Evolutionary conservation across 139 green algal species (phyloP).

Genomic region (Asterochloris erici): DNA sequence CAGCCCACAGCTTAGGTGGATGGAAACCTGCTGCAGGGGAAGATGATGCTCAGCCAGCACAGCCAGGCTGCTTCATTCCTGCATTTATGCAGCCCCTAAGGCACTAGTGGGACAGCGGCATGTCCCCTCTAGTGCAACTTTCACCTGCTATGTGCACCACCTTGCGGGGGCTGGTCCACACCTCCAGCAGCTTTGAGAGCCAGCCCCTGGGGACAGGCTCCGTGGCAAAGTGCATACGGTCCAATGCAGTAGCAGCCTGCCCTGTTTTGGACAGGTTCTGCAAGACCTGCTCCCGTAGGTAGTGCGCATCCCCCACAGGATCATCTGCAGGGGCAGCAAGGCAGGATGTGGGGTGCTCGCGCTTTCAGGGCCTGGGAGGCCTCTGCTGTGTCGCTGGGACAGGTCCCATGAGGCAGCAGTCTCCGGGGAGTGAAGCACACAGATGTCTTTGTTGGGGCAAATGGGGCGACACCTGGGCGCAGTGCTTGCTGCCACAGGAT

Average conservation of each 20-base stretch:
- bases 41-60: not conserved
- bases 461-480: not conserved
- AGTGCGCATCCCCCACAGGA: not conserved
- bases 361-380: not conserved
- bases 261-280: not conserved
- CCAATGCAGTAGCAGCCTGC: not conserved
- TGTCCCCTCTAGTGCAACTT: not conserved
- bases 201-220: not conserved
- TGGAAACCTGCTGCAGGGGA: not conserved
- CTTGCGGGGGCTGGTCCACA: conserved; percentile 1
- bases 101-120: not conserved
- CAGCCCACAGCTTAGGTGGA: not conserved
- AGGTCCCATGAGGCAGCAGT: not conserved
- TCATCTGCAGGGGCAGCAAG: conserved; percentile 1
- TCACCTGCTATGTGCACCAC: not conserved
- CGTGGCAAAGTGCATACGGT: conserved; percentile 12
- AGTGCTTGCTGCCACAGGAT: not conserved
- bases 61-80: not conserved
- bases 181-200: not conserved
- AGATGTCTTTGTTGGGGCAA: no score
- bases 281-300: not conserved
- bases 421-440: no score
- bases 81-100: not conserved
- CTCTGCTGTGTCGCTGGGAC: not conserved
- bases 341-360: not conserved